Evolutionary conservation across 306 rosid genomes (phyloP).

Genomic region (Fragaria iinumae): DNA sequence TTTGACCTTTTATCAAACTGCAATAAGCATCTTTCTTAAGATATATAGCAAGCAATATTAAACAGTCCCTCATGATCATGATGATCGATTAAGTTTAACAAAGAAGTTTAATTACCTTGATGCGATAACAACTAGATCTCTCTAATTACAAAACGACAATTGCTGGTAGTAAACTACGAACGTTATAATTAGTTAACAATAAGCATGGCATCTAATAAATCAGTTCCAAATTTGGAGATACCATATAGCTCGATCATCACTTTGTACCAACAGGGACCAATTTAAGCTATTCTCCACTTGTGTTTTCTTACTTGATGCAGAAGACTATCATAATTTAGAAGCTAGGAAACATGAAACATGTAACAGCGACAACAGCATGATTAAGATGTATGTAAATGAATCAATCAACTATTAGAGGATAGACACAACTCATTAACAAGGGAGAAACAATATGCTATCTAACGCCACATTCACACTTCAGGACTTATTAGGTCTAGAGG

Average conservation of each 20-base stretch:
- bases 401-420: background rate
- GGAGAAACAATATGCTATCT: background rate
- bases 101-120: background rate
- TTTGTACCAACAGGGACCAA: background rate
- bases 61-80: background rate
- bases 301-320: background rate
- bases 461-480: background rate
- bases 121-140: background rate
- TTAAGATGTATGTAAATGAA: background rate
- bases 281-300: background rate
- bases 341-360: background rate
- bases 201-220: background rate
- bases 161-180: background rate
- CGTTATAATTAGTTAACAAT: background rate
- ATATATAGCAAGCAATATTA: background rate
- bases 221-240: background rate
- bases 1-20: background rate
- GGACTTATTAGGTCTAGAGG: conserved; percentile 1
- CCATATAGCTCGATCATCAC: background rate
- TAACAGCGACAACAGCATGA: no score
- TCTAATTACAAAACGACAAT: background rate
- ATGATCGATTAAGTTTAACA: background rate
- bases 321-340: background rate
- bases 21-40: background rate
- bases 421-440: background rate